Evolutionary conservation across 306 rosid species (phyloP), one percentile per base, ranked within the genome.

Genomic region (Aeschynomene evenia): DNA sequence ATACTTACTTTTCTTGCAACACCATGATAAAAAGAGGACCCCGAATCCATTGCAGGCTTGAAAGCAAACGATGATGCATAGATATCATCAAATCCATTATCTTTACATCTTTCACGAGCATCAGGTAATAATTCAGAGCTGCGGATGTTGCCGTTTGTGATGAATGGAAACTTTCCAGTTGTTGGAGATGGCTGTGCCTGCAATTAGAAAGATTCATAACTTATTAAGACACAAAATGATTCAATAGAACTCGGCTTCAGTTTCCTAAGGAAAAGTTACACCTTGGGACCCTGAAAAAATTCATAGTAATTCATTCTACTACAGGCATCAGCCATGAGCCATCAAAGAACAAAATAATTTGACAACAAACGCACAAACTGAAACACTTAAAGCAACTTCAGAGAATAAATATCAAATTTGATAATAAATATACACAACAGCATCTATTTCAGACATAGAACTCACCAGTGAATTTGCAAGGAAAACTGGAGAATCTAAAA

Each of bases 111-210:
- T 58, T 80, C 86, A 70, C 59, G 51, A 58, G 71, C 85, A 73
- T 82, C 88, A 3, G 81, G 63, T 57, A 78, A 66, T 68, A 73
- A 70, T 37, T 81, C 80, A 7, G 68, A 57, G 75, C 53, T 60
- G 70, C 79, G 74, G 33, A 57, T 37, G 63, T 73, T 77, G 39
- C 84, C 80, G 49, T 83, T 85, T 49, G 91, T 24, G 59, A 71
- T 28, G 60, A 93, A 90, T 7, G 83, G 77, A 67, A 86, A 86
- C 76, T 88, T 93, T 29, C 98, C 98, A 9, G 96, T 93, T 67
- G 96, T 93, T 76, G 98, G 98, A 75, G 98, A 93, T 68, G 87
- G 96, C 59, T 92, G 98, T 64, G 89, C 96, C 96, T 92, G 89
- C 85, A 73, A 75, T 61, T 65, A 49, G 59, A 83, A 68, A 76